Evolutionary conservation across 2,329 filamentous ascomycete genomes (phyloP).

Genomic region (Colletotrichum gloeosporioides): DNA sequence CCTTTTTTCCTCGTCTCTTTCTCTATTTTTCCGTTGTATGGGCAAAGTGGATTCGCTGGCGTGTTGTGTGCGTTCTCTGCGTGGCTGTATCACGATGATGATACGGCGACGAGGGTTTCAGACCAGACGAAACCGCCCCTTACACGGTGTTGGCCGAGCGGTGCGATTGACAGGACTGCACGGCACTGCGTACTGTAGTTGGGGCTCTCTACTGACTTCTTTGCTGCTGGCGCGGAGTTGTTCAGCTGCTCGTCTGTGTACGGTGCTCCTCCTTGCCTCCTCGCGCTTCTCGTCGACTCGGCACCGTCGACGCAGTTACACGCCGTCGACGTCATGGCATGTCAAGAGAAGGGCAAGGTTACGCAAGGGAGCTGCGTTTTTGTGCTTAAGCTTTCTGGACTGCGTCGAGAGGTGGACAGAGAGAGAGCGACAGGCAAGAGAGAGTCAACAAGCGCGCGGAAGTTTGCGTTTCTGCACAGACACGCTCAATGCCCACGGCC

Average conservation of each 20-base stretch:
- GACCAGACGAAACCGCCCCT: slow-evolving; percentile 1
- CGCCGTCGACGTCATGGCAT: slow-evolving; percentile 8
- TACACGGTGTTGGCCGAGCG: background rate
- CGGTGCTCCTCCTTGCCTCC: background rate
- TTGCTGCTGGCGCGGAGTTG: background rate
- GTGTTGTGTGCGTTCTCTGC: background rate
- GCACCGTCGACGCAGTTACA: background rate
- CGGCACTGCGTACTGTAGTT: background rate
- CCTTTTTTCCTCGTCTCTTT: background rate
- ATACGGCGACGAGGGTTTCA: slow-evolving; percentile 19
- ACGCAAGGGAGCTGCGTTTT: background rate
- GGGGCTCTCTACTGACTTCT: background rate
- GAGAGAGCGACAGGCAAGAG: background rate
- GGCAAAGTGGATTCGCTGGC: background rate
- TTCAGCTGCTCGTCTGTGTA: background rate
- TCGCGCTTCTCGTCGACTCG: background rate
- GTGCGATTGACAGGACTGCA: background rate
- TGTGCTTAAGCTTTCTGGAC: background rate
- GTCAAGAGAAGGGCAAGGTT: background rate
- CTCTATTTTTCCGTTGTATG: background rate
- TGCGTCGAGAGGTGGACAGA: background rate
- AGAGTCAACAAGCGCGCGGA: background rate
- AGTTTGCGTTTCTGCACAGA: background rate
- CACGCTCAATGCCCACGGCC: background rate
- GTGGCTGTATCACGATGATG: slow-evolving; percentile 10